Evolutionary conservation across 2,329 filamentous ascomycete species (phyloP), one percentile per base, ranked within the genome.

Genomic region (Huntiella moniliformis): DNA sequence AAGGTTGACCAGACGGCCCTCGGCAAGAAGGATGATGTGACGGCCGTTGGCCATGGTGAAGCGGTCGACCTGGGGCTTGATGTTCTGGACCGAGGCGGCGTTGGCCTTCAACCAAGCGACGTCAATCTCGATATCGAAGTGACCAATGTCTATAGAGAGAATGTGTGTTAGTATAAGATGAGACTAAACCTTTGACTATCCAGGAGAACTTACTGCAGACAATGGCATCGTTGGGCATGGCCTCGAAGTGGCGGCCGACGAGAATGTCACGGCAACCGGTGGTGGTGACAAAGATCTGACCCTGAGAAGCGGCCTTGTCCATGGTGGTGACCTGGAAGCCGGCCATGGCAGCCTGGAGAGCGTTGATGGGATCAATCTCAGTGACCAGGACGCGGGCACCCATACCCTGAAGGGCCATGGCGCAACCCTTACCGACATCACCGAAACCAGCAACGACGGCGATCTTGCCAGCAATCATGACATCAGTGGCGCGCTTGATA

Each of bases 61-160:
- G 65, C 91, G 86, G 77, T 98, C 91, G 60, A 98, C 91, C 73
- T 98, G 91, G 61, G 91, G 88, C 81, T 98, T 98, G 78, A 98
- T 95, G 79, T 91, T 94, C 73, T 88, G 81, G 55, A 88, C 82
- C 60, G 80, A 86, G 67, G 79, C 76, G 64, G 88, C 82, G 70
- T 93, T 96, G 68, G 79, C 79, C 83, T 96, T 96, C 67, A 98
- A 74, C 91, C 91, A 98, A 56, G 91, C 91, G 68, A 98, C 91
- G 66, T 98, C 91, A 59, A 98, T 98, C 74, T 98, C 91, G 59
- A 95, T 93, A 66, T 98, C 88, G 69, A 98, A 98, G 75, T 98
- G 88, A 64, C 88, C 88, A 70, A 98, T 98, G 77, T 98, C 75
- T 77, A 50, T 12, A 10, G 49, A 17, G 32, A 22, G 32, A 5